A percentile compares a stretch with the other conserved stretches of the same genome.
Conservation (phyloP, 2,329 filamentous ascomycete species). For the Diplocarpon mali region DNA sequence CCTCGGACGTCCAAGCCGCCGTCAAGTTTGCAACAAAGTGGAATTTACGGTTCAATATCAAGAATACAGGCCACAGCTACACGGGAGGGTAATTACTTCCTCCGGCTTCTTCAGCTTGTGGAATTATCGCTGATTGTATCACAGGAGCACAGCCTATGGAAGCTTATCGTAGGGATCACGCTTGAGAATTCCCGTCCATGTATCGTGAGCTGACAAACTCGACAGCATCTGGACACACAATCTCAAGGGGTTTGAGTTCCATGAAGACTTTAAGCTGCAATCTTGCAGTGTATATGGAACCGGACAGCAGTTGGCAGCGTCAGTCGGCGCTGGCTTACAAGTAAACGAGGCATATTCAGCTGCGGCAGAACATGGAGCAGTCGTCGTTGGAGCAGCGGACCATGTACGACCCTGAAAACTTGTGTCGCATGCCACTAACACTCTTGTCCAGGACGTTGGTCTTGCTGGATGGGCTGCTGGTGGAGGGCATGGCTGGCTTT, state of each 20-base stretch:
- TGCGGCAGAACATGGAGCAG: conserved; percentile 31
- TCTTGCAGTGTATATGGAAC: conserved; percentile 39
- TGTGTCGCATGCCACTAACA: too few species aligned
- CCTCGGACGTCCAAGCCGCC: conserved; percentile 18
- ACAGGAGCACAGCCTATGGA: not conserved
- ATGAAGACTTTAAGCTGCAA: conserved; percentile 32
- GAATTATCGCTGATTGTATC: not conserved
- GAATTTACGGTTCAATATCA: conserved; percentile 29
- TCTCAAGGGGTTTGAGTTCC: conserved; percentile 31
- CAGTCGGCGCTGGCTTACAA: conserved; percentile 35
- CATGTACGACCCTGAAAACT: conserved; percentile 31
- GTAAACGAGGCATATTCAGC: conserved; percentile 35
- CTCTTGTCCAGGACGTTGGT: conserved; percentile 24
- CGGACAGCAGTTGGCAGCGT: too few species aligned
- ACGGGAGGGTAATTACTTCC: conserved; percentile 14
- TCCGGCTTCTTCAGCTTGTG: not conserved
- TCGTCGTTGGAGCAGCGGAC: conserved; percentile 44
- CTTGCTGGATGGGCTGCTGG: conserved; percentile 51
- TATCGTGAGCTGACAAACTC: not conserved
- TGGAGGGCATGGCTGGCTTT: conserved; percentile 46
- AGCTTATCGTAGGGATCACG: too few species aligned
- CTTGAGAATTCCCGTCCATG: not conserved
- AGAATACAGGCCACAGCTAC: conserved; percentile 36
- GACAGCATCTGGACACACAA: conserved; percentile 39
- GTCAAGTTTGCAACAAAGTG: conserved; percentile 29